Evolutionary conservation across 1,284 basidiomycete species (phyloP), one percentile per base, ranked within the genome.

Genomic region (Malassezia pachydermatis): DNA sequence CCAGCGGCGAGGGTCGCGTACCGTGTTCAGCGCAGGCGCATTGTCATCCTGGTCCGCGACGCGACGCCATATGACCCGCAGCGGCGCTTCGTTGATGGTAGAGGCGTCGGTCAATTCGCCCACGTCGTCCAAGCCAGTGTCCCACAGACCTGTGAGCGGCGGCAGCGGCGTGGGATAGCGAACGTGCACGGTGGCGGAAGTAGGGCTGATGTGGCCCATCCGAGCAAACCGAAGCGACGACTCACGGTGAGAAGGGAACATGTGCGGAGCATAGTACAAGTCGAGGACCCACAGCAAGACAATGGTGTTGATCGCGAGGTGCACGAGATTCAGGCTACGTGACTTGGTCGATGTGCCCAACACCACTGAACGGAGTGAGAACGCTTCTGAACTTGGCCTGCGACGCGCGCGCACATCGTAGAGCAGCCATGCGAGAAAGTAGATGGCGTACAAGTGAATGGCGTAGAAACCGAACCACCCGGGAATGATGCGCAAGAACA

Each of bases 231-330:
- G 36, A 13, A 71, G 59, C 39, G 60, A 59, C 54, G 63, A 59
- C 22, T 65, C 65, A 54, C 55, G 62, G 53, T 67, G 61, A 5
- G 68, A 70, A 4, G 68, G 67, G 41, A 67, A 71, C 33, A 68
- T 49, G 50, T 65, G 65, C 11, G 68, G 68, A 25, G 62, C 63
- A 28, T 59, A 45, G 51, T 64, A 62, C 41, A 58, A 54, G 55
- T 71, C 68, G 35, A 70, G 49, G 43, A 66, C 64, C 32, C 67
- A 38, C 24, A 57, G 50, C 16, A 70, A 51, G 22, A 60, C 46
- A 13, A 68, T 51, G 4, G 62, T 60, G 45, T 71, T 67, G 5
- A 55, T 45, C 9, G 47, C 34, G 7, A 69, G 44, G 34, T 54
- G 22, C 47, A 60, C 55, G 5, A 58, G 46, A 48, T 65, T 67